These are phyloP conservation scores for Sclerotinia nivalis DNA, from an alignment of 2,329 filamentous ascomycete genomes.

Conservation along the genomic window DNA sequence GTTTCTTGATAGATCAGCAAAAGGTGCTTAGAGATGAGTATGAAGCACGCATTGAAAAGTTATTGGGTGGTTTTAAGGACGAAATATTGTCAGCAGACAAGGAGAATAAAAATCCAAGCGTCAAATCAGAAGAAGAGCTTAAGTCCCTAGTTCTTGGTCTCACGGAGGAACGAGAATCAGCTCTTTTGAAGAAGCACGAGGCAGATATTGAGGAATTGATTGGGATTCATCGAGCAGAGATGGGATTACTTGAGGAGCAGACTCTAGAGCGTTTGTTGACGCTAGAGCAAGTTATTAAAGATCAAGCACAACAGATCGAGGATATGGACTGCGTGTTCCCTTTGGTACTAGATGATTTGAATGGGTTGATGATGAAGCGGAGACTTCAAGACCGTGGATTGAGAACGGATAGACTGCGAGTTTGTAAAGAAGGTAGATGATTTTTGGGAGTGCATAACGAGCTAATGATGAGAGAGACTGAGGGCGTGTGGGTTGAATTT, in stretches of 20 bases:
- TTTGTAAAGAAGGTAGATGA: not conserved
- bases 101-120: not conserved
- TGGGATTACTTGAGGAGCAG: slow-evolving; percentile 13
- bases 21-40: slow-evolving; percentile 6
- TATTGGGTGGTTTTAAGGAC: not conserved
- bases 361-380: slow-evolving; percentile 14
- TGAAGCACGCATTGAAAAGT: slow-evolving; percentile 4
- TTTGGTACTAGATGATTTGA: slow-evolving; percentile 3
- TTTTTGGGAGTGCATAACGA: too few relatives aligned
- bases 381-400: not conserved
- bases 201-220: slow-evolving; percentile 9
- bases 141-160: not conserved
- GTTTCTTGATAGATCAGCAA: slow-evolving; percentile 15
- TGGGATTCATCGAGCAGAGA: not conserved
- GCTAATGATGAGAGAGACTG: not conserved
- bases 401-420: not conserved
- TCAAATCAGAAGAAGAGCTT: slow-evolving; percentile 16
- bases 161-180: not conserved
- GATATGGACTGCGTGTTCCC: slow-evolving; percentile 15
- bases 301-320: slow-evolving; percentile 13
- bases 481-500: not conserved
- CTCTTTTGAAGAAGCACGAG: not conserved
- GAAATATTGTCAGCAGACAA: slow-evolving; percentile 6
- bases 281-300: not conserved
- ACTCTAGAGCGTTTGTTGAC: slow-evolving; percentile 2